Evolutionary conservation across 805 yeast genomes (phyloP).

Genomic region (Lipomyces kockii): DNA sequence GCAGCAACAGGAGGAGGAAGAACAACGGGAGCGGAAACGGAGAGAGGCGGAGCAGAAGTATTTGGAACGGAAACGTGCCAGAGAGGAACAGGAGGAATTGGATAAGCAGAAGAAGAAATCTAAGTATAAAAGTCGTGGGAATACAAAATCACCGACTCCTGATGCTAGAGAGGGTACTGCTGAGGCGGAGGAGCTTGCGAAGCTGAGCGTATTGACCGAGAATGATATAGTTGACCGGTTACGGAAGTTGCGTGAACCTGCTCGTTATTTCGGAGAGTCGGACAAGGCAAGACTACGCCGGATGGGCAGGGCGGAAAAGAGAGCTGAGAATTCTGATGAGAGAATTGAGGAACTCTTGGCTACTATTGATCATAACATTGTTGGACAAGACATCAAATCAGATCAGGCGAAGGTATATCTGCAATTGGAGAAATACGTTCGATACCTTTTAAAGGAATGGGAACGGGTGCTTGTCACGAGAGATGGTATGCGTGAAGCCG

Average conservation of each 20-base stretch:
- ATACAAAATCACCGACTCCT: not conserved
- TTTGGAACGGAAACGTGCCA: slow-evolving; percentile 34
- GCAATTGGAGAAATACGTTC: slow-evolving; percentile 57
- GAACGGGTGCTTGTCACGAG: slow-evolving; percentile 48
- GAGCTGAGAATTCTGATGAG: slow-evolving; percentile 23
- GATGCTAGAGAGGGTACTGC: not conserved
- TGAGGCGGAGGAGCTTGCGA: slow-evolving; percentile 1
- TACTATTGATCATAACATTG: slow-evolving; percentile 41
- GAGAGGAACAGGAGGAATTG: slow-evolving; percentile 36
- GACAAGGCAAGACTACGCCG: slow-evolving; percentile 34
- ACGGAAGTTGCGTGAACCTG: slow-evolving; percentile 40
- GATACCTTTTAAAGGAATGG: slow-evolving; percentile 54
- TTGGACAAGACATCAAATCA: slow-evolving; percentile 46
- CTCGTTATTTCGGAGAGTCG: slow-evolving; percentile 39
- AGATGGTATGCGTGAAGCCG: slow-evolving; percentile 23
- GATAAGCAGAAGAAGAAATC: slow-evolving; percentile 35
- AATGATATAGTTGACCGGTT: slow-evolving; percentile 42
- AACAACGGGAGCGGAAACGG: slow-evolving; percentile 35
- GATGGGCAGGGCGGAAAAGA: slow-evolving; percentile 36
- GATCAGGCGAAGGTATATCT: slow-evolving; percentile 45
- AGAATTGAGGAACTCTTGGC: slow-evolving; percentile 38
- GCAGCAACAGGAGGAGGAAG: slow-evolving; percentile 37
- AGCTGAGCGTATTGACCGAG: slow-evolving; percentile 34
- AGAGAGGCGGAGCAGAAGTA: slow-evolving; percentile 38
- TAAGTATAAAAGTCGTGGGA: not conserved